Conservation (phyloP, 176 grass and related monocot genomes). For the Themeda triandra region DNA sequence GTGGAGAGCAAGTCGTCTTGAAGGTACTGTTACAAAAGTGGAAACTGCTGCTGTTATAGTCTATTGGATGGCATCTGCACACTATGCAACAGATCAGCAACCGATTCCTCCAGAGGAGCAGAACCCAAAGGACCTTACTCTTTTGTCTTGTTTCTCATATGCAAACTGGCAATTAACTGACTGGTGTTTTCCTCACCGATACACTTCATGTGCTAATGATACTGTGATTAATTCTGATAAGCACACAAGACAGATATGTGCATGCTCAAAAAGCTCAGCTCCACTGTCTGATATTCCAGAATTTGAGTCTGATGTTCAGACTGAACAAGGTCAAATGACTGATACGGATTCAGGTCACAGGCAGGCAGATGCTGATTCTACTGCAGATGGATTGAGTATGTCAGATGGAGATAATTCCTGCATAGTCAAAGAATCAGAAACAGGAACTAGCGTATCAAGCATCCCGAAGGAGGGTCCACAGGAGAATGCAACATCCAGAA, state of each 20-base stretch:
- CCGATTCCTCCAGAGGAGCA: conserved; percentile 67
- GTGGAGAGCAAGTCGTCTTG: conserved; percentile 76
- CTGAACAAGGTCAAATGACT: conserved; percentile 10
- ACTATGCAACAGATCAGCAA: conserved; percentile 53
- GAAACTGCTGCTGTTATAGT: conserved; percentile 76
- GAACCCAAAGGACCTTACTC: conserved; percentile 81
- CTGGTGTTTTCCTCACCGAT: conserved; percentile 60
- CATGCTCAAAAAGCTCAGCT: conserved; percentile 19
- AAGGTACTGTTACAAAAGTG: conserved; percentile 85
- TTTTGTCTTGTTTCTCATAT: conserved; percentile 75
- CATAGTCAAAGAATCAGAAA: conserved; percentile 33
- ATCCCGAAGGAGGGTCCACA: conserved; percentile 57
- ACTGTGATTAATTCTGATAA: conserved; percentile 23
- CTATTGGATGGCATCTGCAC: conserved; percentile 84
- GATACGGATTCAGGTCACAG: not conserved
- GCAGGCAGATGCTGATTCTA: conserved; percentile 17
- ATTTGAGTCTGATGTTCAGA: conserved; percentile 16
- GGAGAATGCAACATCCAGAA: conserved; percentile 60
- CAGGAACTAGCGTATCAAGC: conserved; percentile 33
- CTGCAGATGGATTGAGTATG: conserved; percentile 41
- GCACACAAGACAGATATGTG: not conserved
- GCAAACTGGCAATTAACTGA: conserved; percentile 91
- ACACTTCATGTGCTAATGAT: conserved; percentile 27
- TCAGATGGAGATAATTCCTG: conserved; percentile 34
- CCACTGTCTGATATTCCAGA: conserved; percentile 32